Base-by-base conservation (phyloP, 2,329 filamentous ascomycete species). In the Xylariales sp. region DNA sequence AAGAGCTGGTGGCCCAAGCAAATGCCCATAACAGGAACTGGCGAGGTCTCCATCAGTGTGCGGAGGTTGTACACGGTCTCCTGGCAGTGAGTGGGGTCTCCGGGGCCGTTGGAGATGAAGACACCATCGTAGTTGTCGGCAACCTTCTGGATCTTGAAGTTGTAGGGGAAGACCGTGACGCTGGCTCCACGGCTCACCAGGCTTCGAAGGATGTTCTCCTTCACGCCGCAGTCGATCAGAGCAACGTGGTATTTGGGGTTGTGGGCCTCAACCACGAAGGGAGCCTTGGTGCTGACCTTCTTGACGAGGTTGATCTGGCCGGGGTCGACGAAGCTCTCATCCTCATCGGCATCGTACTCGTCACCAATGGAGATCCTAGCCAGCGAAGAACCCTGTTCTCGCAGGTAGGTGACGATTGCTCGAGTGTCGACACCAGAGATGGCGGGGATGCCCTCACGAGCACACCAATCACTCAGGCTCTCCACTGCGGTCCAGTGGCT, bases 401-500 rank as follows among this genome's bases (percentile, higher is more conserved):
- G 88, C 53, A 98, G 80, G 60, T 88, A 83, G 37, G 93, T 97
- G 60, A 98, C 93, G 57, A 98, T 95, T 47, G 83, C 91, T 64
- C 93, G 88, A 35, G 93, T 98, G 60, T 98, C 93, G 32, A 98
- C 93, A 37, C 93, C 93, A 29, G 90, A 91, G 62, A 97, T 96
- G 59, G 89, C 90, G 37, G 93, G 91, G 24, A 98, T 85, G 52
- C 93, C 93, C 69, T 97, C 93, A 42, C 91, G 84, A 50, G 90
- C 87, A 66, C 93, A 98, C 93, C 93, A 98, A 53, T 94, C 77
- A 50, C 85, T 76, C 56, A 98, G 69, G 56, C 87, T 90, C 76
- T 98, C 88, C 10, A 98, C 91, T 24, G 93, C 93, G 45, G 93
- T 97, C 93, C 93, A 98, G 62, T 98, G 93, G 66, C 89, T 95